Base-by-base conservation (phyloP, 768 basidiomycete species). In the Rhodotorula graminis region DNA sequence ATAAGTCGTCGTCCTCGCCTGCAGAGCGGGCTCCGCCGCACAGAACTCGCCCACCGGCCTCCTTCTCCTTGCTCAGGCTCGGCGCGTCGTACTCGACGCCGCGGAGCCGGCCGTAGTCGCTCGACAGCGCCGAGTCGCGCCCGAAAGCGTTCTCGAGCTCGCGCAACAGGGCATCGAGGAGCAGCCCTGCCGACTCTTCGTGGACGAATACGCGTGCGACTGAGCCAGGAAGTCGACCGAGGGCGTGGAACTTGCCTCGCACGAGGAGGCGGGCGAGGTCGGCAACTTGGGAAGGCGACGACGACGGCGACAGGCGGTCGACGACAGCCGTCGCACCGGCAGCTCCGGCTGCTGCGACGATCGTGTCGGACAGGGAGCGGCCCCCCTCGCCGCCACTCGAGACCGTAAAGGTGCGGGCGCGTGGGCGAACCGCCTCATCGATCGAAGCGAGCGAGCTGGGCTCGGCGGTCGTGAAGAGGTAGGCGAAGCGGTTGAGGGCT, bases 1-100 rank as follows among this genome's bases (percentile, higher is more conserved):
- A 37, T 9, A 49, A 44, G 12, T 3, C 27, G 3, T 25, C 29
- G 14, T 49, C 19, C 10, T 47, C 58, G 15, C 18, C 10, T 2
- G 23, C 56, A 14, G 9, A 27, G 44, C 12, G 31, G 37, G 33
- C 47, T 11, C 73, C 61, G 25, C 67, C 62, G n/a, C 49, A 23
- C 9, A 73, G n/a, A 44, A 76, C 52, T 52, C 50, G 18, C 5
- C 23, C 61, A 19, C 73, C 69, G n/a, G 53, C 14, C 44, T 67
- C 56, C n/a, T 57, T 37, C 50, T 67, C 65, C 18, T n/a, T 15
- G 25, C n/a, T 11, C 0, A 60, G 3, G 0, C n/a, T 3, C 9
- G n/a, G 7, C 37, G 25, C 58, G 1, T 29, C 46, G 7, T 23
- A 23, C 33, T 19, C 6, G 18, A 40, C 15, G 9, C 15, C 44